Evolutionary conservation across 495 filamentous ascomycete species (phyloP), one percentile per base, ranked within the genome.

Genomic region (Neurospora sp.): DNA sequence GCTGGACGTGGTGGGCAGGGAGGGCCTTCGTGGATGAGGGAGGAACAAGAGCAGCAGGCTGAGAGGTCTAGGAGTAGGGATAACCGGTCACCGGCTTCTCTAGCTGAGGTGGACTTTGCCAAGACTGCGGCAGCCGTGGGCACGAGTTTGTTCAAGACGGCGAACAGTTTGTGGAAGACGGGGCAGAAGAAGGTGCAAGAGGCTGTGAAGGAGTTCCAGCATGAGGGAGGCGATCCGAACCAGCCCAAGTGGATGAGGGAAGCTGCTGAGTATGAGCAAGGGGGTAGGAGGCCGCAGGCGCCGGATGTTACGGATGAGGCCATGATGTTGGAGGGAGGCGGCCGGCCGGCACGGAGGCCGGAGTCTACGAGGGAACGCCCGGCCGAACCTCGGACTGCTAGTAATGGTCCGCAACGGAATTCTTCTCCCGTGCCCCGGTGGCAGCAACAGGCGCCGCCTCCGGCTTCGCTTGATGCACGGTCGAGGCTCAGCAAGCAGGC

Each of bases 211-310:
- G 96, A 99, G 22, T 91, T 98, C 74, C 94, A 97, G 69, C 85
- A 87, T 68, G 87, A 88, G 9, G 78, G 77, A 18, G 86, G 89
- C 38, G 96, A 97, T 78, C 85, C 92, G 2, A 93, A 79, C 77
- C 93, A 97, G 78, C 96, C 96, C 1, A 95, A 93, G 76, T 99
- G 96, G 96, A 97, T 99, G 95, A 88, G 89, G 75, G 92, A 35
- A 7, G 27, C 93, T 70, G 84, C 87, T 31, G 84, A 85, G 37
- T 74, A 82, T 70, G 83, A 85, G 18, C 75, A 61, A 70, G 70
- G 69, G n/a, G 71, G 39, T 31, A 71, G 22, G 4, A 72, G 70
- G 68, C 77, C 70, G 65, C 68, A 73, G 31, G 59, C 73, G 40
- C 74, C 79, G 70, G 75, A 79, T 41, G 82, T 94, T 9, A 98